Evolutionary conservation across 306 rosid genomes (phyloP), one percentile per base, ranked within the genome.

Genomic region (Abrus precatorius): DNA sequence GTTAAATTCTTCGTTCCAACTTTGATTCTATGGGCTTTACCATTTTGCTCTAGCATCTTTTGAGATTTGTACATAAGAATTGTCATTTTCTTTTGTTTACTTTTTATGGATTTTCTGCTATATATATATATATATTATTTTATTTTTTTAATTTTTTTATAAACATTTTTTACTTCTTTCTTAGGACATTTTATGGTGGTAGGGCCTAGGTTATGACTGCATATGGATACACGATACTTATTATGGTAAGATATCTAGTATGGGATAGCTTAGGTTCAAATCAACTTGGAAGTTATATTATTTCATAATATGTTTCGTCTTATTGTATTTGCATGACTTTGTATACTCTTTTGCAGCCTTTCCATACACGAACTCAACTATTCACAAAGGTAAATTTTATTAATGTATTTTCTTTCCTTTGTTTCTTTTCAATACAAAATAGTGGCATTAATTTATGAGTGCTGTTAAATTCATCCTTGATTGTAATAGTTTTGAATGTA

Each of bases 321-420:
- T 40, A 56, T 44, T 71, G 63, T 54, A 11, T 36, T 27, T 67
- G 44, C 38, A 43, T 79, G 72, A 79, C 52, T 43, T 76, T 64
- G 53, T 85, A 44, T 75, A 59, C 12, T 59, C 74, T 80, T 81
- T 75, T 87, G 95, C 99, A 95, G 99, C 99, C 99, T 85, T 95
- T 95, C 75, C 90, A 7, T 71, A 91, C 97, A 7, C 88, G 99
- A 84, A 93, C 90, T 84, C 92, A 50, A 77, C 88, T 95, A 63
- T 95, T 90, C 84, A 87, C 86, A 50, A 89, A 95, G 99, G 99
- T 95, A 86, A 87, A 72, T 47, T 38, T 85, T 43, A 76, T 40
- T 14, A 40, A 61, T 71, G 55, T 47, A 3, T 66, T 66, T 20
- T 55, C 64, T 45, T 62, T 28, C 38, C 54, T 54, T 29, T 45